Evolutionary conservation across 2,329 filamentous ascomycete genomes (phyloP).

Genomic region (Ramularia endophylla): DNA sequence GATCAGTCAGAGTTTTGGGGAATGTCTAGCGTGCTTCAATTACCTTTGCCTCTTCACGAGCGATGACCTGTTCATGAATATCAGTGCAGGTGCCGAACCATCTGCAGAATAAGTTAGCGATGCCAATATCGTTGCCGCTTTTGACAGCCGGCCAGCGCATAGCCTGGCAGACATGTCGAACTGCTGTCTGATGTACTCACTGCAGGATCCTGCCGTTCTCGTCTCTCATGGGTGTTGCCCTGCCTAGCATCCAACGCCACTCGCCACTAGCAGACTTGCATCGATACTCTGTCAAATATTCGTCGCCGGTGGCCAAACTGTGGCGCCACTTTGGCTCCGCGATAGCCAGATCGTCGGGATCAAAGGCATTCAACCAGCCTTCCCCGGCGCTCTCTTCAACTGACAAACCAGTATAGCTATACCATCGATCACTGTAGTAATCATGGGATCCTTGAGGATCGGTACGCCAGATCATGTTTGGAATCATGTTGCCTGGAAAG

Average conservation of each 20-base stretch:
- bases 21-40: no score
- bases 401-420: slow-evolving; percentile 66
- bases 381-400: slow-evolving; percentile 57
- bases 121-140: no score
- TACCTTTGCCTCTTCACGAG: slow-evolving; percentile 56
- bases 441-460: slow-evolving; percentile 60
- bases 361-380: slow-evolving; percentile 60
- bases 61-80: slow-evolving; percentile 67
- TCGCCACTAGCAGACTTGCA: slow-evolving; percentile 60
- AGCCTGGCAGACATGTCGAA: no score
- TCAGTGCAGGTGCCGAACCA: slow-evolving; percentile 81
- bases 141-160: no score
- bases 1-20: no score
- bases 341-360: slow-evolving; percentile 61
- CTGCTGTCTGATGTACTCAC: slow-evolving; percentile 1
- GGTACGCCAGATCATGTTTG: slow-evolving; percentile 60
- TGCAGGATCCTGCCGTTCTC: slow-evolving; percentile 64
- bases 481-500: slow-evolving; percentile 57
- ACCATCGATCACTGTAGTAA: slow-evolving; percentile 68
- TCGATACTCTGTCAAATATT: slow-evolving; percentile 66
- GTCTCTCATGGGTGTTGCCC: slow-evolving; percentile 60
- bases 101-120: no score
- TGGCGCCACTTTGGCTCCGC: slow-evolving; percentile 54
- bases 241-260: slow-evolving; percentile 73
- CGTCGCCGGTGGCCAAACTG: slow-evolving; percentile 60